Evolutionary conservation across 805 yeast genomes (phyloP), one percentile per base, ranked within the genome.

Genomic region (Naumovozyma baii): DNA sequence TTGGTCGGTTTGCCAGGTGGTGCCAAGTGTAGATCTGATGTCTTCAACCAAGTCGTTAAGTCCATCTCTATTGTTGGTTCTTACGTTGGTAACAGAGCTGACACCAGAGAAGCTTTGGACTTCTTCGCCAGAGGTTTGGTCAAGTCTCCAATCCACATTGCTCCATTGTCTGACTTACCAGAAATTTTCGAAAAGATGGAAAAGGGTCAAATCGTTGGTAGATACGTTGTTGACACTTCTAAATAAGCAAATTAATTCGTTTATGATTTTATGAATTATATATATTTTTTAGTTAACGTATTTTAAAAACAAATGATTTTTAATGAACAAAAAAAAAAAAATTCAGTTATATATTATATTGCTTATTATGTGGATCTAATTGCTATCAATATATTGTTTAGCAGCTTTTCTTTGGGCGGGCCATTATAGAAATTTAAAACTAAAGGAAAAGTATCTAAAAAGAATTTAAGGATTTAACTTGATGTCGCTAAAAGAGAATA

Each of bases 161-260:
- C 78, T 39, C 86, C 87, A 42, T 71, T 84, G 54, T 76, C 86
- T 43, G 77, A 77, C 55, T 70, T 83, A 53, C 76, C 83, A 49
- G 63, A 61, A 41, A 80, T 85, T 47, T 85, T 73, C 69, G 71
- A 76, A 50, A 70, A 76, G 62, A 86, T 86, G 95, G 81, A 73
- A 64, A 71, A 77, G 66, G 94, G 94, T 57, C 75, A 81, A 70
- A 80, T 86, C 57, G 74, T 80, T 50, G 95, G 95, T 61, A 76
- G 95, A 68, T 79, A 79, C 63, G 95, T 85, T 43, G 79, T 85
- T 54, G 94, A 85, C 72, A 78, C 82, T 39, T 62, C 70, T 44
- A 74, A 77, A 62, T 80, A 68, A 66, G 34, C 48, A 5, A 49
- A 29, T 29, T 29, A 8, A 13, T 29, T 8, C n/a, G 7, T 22